A percentile compares a stretch with the other conserved stretches of the same genome.
phyloP scores from a whole-genome alignment of 1,284 basidiomycete species.

The Sphaerobolus stellatus region DNA sequence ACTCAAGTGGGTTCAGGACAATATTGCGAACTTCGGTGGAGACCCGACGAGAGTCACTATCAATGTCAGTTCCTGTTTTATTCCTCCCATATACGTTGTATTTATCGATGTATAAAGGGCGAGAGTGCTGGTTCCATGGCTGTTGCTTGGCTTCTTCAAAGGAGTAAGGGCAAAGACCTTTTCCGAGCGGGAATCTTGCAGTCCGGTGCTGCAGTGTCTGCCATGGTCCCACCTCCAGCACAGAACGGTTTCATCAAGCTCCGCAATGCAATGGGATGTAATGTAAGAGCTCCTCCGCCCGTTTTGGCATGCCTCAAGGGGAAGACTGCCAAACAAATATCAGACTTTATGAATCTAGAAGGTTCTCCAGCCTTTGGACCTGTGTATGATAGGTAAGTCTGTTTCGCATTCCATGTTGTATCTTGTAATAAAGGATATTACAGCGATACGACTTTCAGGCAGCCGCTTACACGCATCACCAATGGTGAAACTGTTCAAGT shows the following conservation, averaged over 20 bases:
- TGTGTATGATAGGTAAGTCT: conserved; percentile 10
- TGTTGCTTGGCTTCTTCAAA: conserved; percentile 6
- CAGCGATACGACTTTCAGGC: conserved; percentile 15
- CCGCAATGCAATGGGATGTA: conserved; percentile 5
- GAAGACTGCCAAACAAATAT: conserved; percentile 4
- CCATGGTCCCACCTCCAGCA: neutral
- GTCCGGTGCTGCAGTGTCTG: conserved; percentile 2
- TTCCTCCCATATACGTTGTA: neutral
- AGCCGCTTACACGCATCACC: conserved; percentile 17
- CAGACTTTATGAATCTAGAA: conserved; percentile 1
- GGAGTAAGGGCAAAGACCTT: neutral
- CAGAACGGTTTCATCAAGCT: conserved; percentile 1
- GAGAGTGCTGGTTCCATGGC: conserved; percentile 10
- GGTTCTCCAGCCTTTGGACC: conserved; percentile 5
- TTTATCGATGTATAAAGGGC: neutral
- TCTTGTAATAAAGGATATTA: neutral
- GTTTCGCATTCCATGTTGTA: neutral
- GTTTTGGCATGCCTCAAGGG: conserved; percentile 6
- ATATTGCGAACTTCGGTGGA: conserved; percentile 35
- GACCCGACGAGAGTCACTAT: conserved; percentile 16
- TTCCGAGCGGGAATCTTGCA: conserved; percentile 13
- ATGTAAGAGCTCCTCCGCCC: conserved; percentile 1
- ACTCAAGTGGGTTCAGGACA: conserved; percentile 48
- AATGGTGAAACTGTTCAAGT: conserved; percentile 11
- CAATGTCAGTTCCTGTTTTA: conserved; percentile 10